These are phyloP conservation scores for Lactarius trivialis DNA, from an alignment of 768 basidiomycete genomes.

Conservation along the genomic window DNA sequence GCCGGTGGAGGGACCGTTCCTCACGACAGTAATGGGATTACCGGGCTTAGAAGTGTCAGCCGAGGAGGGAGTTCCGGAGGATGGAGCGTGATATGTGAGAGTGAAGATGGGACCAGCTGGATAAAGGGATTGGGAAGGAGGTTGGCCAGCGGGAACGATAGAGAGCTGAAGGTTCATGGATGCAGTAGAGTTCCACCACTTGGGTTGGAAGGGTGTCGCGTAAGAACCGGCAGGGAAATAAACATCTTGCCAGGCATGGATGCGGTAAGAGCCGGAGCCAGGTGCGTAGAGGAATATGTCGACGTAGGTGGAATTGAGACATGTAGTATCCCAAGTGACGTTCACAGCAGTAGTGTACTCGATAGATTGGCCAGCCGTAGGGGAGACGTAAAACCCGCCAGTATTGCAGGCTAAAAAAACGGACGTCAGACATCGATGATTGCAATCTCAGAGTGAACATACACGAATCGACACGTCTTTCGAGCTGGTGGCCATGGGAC, in stretches of 20 bases:
- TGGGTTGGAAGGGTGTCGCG: slow-evolving; percentile 44
- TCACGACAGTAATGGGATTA: slow-evolving; percentile 36
- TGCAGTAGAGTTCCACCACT: slow-evolving; percentile 64
- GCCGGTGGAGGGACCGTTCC: slow-evolving; percentile 27
- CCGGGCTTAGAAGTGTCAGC: slow-evolving; percentile 39
- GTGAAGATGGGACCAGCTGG: slow-evolving; percentile 67
- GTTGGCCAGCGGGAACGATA: slow-evolving; percentile 46
- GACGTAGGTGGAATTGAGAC: slow-evolving; percentile 42
- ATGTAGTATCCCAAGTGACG: slow-evolving; percentile 61
- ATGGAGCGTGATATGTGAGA: slow-evolving; percentile 48
- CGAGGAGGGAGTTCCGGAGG: slow-evolving; percentile 35
- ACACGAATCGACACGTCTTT: slow-evolving; percentile 10
- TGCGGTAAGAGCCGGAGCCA: slow-evolving; percentile 32
- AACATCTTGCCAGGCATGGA: slow-evolving; percentile 56
- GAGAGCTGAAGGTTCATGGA: slow-evolving; percentile 48
- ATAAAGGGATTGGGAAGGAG: slow-evolving; percentile 45
- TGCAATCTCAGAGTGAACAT: not conserved
- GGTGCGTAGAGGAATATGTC: slow-evolving; percentile 69
- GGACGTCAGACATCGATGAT: not conserved
- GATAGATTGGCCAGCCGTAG: slow-evolving; percentile 41
- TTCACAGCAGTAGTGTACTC: slow-evolving; percentile 44
- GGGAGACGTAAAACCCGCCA: slow-evolving; percentile 58
- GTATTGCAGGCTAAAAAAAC: slow-evolving; percentile 39
- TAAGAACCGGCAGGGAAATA: slow-evolving; percentile 44
- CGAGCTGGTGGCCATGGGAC: not conserved